A percentile compares a stretch with the other conserved stretches of the same genome.
Conservation (phyloP, 2,329 filamentous ascomycete genomes). For the Trichothecium roseum region DNA sequence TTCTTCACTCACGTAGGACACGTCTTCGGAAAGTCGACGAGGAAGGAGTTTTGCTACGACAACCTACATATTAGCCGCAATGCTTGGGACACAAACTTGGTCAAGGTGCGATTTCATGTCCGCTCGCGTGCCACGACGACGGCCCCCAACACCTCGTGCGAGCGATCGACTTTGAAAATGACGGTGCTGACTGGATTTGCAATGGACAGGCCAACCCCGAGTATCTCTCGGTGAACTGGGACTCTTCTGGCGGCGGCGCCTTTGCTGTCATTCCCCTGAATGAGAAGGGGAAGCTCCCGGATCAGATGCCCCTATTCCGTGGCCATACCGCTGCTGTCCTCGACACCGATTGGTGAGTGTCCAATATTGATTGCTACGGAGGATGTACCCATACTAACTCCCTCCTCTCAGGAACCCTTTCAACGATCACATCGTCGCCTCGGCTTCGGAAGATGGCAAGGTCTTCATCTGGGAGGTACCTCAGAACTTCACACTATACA, state of each 20-base stretch:
- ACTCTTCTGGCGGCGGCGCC: constrained; percentile 87
- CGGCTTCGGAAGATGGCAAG: constrained; percentile 93
- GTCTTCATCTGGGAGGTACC: constrained; percentile 96
- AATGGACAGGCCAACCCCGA: constrained; percentile 73
- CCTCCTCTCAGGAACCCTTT: constrained; percentile 70
- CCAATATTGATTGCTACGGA: too few relatives aligned
- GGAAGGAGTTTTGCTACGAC: constrained; percentile 98
- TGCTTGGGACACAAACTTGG: constrained; percentile 97
- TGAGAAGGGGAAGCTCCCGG: constrained; percentile 83
- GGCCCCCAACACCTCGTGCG: background rate
- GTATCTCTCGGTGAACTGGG: constrained; percentile 97
- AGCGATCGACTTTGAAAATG: constrained; percentile 2
- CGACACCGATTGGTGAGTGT: constrained; percentile 78
- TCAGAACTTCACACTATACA: constrained; percentile 72
- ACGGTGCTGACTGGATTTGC: constrained; percentile 4
- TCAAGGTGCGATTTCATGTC: constrained; percentile 59
- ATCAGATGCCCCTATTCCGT: constrained; percentile 87
- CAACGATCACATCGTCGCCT: constrained; percentile 86
- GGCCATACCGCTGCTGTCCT: constrained; percentile 93
- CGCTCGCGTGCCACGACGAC: background rate
- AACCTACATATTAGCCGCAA: constrained; percentile 95
- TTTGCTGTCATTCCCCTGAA: constrained; percentile 90
- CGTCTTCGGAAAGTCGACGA: constrained; percentile 91
- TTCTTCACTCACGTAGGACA: constrained; percentile 53
- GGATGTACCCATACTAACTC: too few relatives aligned